Conservation (phyloP, 768 basidiomycete species). For the Sutorius australiensis region DNA sequence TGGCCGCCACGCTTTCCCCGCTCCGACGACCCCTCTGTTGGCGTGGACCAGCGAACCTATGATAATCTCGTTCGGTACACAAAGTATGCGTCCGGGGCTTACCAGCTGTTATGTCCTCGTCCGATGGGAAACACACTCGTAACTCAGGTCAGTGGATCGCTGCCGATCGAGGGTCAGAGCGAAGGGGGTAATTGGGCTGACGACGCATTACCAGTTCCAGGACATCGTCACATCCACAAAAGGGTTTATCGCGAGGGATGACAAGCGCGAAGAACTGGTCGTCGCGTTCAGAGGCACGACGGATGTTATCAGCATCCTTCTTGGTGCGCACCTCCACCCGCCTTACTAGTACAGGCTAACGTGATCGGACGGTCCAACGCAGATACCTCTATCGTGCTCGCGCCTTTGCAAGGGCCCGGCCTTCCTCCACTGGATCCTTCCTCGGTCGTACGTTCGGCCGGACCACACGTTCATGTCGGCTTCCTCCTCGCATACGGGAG, state of each 20-base stretch:
- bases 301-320: slow-evolving; percentile 18
- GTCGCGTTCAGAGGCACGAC: slow-evolving; percentile 41
- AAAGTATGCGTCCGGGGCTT: slow-evolving; percentile 50
- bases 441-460: neutral
- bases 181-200: neutral
- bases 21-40: slow-evolving; percentile 20
- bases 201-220: slow-evolving; percentile 30
- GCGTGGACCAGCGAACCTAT: slow-evolving; percentile 37
- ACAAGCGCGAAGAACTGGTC: slow-evolving; percentile 38
- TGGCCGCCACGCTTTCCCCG: slow-evolving; percentile 29
- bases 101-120: slow-evolving; percentile 42
- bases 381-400: slow-evolving; percentile 24
- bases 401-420: slow-evolving; percentile 21
- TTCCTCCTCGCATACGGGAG: slow-evolving; percentile 36
- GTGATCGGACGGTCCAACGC: neutral
- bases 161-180: neutral
- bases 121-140: slow-evolving; percentile 48
- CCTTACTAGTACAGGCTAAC: neutral
- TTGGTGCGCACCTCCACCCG: slow-evolving; percentile 7
- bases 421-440: slow-evolving; percentile 16
- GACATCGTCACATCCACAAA: slow-evolving; percentile 36
- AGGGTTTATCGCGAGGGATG: slow-evolving; percentile 45
- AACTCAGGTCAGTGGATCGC: slow-evolving; percentile 31
- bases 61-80: slow-evolving; percentile 43
- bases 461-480: slow-evolving; percentile 34